phyloP scores from a whole-genome alignment of 1,284 basidiomycete genomes.

The Naganishia cerealis region DNA sequence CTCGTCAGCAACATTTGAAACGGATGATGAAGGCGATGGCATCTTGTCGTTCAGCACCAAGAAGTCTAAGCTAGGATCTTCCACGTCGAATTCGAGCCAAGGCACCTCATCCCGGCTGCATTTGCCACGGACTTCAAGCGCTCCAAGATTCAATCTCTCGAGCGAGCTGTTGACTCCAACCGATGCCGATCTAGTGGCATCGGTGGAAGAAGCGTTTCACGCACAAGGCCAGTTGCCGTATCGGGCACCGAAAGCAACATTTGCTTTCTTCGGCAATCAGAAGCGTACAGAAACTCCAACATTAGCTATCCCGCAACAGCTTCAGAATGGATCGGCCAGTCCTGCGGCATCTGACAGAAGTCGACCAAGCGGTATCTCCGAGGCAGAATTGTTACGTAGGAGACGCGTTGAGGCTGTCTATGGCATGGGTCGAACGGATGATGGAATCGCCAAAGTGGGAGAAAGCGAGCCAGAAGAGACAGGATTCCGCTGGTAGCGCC shows the following conservation, averaged over 20 bases:
- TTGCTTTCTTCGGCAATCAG: slow-evolving; percentile 39
- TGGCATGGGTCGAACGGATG: slow-evolving; percentile 44
- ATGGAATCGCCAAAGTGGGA: neutral
- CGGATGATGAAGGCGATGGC: slow-evolving; percentile 42
- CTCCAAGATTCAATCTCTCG: slow-evolving; percentile 29
- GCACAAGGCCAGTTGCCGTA: slow-evolving; percentile 38
- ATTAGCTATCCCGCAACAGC: slow-evolving; percentile 32
- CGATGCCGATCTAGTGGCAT: slow-evolving; percentile 21
- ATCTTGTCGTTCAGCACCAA: slow-evolving; percentile 67
- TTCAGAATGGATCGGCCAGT: slow-evolving; percentile 43
- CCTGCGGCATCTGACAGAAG: slow-evolving; percentile 46
- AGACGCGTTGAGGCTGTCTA: slow-evolving; percentile 60
- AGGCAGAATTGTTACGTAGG: slow-evolving; percentile 75
- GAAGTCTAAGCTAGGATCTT: slow-evolving; percentile 45
- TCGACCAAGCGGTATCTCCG: slow-evolving; percentile 58
- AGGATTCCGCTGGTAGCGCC: slow-evolving; percentile 29
- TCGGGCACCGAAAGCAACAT: slow-evolving; percentile 45
- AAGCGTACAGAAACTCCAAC: slow-evolving; percentile 31
- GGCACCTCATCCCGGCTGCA: neutral
- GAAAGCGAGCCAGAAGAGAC: slow-evolving; percentile 24
- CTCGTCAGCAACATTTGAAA: slow-evolving; percentile 25
- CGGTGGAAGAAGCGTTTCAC: slow-evolving; percentile 28
- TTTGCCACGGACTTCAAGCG: slow-evolving; percentile 27
- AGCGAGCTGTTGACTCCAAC: slow-evolving; percentile 23
- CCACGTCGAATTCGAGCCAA: slow-evolving; percentile 26